phyloP scores from a whole-genome alignment of 2,329 filamentous ascomycete genomes.

The Diaporthe capsici region DNA sequence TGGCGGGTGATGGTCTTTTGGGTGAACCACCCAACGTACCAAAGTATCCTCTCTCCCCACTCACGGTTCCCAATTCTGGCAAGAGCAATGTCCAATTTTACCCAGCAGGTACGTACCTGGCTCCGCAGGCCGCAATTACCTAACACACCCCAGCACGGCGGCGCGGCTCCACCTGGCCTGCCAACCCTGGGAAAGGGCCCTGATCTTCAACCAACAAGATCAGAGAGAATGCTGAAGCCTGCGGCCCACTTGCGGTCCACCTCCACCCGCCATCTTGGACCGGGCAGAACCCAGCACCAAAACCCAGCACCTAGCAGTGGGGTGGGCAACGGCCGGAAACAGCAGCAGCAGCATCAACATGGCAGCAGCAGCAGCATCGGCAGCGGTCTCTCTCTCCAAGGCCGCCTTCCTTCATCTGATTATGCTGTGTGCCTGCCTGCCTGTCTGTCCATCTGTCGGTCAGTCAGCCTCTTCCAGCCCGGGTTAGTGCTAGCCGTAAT shows the following conservation, averaged over 20 bases:
- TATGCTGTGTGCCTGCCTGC: background rate
- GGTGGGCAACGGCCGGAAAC: background rate
- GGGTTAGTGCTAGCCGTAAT: background rate
- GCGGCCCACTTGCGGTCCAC: constrained; percentile 21
- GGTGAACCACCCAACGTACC: background rate
- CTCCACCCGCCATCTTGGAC: constrained; percentile 36
- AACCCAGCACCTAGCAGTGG: background rate
- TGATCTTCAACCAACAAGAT: constrained; percentile 36
- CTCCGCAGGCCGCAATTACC: constrained; percentile 4
- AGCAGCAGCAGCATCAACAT: background rate
- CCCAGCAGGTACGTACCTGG: constrained; percentile 18
- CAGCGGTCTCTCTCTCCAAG: background rate
- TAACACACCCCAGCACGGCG: constrained; percentile 27
- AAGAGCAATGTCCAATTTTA: constrained; percentile 23
- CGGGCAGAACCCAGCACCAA: constrained; percentile 16
- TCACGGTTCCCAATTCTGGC: background rate
- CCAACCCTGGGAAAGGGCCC: constrained; percentile 23
- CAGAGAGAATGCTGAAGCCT: constrained; percentile 40
- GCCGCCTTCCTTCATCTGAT: background rate
- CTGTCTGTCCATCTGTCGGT: background rate
- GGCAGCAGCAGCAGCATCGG: background rate
- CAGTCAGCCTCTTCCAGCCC: background rate
- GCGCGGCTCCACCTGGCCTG: constrained; percentile 32
- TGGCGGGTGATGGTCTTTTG: background rate
- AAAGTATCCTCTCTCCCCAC: background rate